These are phyloP conservation scores for Venturia effusa DNA, from an alignment of 2,329 filamentous ascomycete species.

Conservation along the genomic window DNA sequence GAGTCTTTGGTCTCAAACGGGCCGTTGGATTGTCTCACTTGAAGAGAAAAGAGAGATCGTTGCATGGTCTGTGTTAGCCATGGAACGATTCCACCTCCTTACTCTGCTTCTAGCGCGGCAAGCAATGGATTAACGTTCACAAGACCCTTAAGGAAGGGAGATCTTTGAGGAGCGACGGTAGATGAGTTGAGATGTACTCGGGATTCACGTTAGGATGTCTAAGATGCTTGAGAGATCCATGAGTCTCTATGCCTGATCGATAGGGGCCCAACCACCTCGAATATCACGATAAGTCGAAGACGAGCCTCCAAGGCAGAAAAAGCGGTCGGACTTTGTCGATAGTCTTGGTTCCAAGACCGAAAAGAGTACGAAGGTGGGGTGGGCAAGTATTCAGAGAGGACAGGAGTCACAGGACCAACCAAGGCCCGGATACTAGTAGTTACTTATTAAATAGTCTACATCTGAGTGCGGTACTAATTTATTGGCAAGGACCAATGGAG, in stretches of 20 bases:
- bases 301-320: too few relatives aligned
- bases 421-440: too few relatives aligned
- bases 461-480: too few relatives aligned
- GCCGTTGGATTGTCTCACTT: neutral
- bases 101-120: neutral
- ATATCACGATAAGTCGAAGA: too few relatives aligned
- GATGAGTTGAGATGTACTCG: too few relatives aligned
- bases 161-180: neutral
- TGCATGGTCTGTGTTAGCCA: neutral
- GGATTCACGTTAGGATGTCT: too few relatives aligned
- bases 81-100: neutral
- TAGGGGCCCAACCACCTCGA: too few relatives aligned
- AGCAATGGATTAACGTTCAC: neutral
- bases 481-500: neutral
- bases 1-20: neutral
- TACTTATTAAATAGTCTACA: too few relatives aligned
- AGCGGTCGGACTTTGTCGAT: too few relatives aligned
- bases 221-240: too few relatives aligned
- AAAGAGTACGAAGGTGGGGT: neutral
- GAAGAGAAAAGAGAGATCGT: neutral
- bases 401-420: too few relatives aligned
- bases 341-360: neutral
- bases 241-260: too few relatives aligned
- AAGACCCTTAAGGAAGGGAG: neutral
- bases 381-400: neutral